Base-by-base conservation (phyloP, 352 stramenopile species). In the Phytophthora cactorum region DNA sequence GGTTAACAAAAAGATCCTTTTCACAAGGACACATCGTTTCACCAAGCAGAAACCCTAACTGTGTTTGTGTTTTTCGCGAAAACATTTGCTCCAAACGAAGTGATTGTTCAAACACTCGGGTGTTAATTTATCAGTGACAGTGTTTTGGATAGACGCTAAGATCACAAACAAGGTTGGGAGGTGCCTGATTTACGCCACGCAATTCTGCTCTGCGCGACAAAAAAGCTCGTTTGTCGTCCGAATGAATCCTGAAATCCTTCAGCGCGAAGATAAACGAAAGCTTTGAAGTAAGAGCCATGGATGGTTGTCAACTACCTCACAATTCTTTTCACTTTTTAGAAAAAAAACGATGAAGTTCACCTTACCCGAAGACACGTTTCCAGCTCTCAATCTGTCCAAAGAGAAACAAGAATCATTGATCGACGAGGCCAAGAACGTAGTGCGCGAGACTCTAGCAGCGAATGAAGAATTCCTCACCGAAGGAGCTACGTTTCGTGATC, bases 261-360 rank as follows among this genome's bases (percentile, higher is more conserved):
- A n/a, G 25, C 10, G 36, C 17, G 9, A 57, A 56, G 56, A 55
- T 63, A 47, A 54, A 28, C 25, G 15, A 65, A 50, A 31, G 45
- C 25, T 65, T 65, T 65, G 46, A 57, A 25, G 10, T 41, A 22
- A 29, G 45, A 41, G 17, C 15, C 39, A 41, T 36, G 59, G 29
- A 49, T 60, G 39, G 59, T 25, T 45, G 47, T 53, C 41, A 46
- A 29, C 7, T 34, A 57, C 2, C 12, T 51, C 60, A 67, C 44
- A 63, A 56, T 56, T 54, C 41, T 22, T 60, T 66, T 27, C 32
- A 4, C 49, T 51, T 52, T 29, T 17, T 32, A 55, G 2, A 43
- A 41, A 12, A 3, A 45, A 22, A 15, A 27, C 46, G n/a, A 84
- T 82, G 75, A 79, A 81, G 64, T 82, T 87, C 49, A 77, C 63